Base-by-base conservation (phyloP, 2,329 filamentous ascomycete species). In the Xylariomycetidae sp. region DNA sequence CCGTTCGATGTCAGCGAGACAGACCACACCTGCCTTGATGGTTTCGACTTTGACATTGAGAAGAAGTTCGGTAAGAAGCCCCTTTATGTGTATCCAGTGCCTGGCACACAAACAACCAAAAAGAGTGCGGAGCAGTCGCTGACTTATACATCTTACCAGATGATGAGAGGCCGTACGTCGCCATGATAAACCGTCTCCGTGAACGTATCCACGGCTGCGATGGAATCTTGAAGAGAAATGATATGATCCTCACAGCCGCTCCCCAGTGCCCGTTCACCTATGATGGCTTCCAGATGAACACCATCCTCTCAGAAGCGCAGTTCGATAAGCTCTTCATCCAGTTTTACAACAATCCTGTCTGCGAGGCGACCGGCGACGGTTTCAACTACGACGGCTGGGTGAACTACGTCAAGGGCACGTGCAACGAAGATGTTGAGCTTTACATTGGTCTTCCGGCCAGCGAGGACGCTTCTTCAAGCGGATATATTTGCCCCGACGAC, bases 341-440 rank as follows among this genome's bases (percentile, higher is more conserved):
- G 53, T 72, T 70, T 51, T 71, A 69, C 56, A 69, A 70, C 57
- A 70, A 70, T 48, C 44, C 46, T 1, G 42, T 30, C 14, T 69
- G 65, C 45, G 58, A 63, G 27, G 50, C 56, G 16, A 46, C 52
- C 27, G 29, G 40, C 12, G 38, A 48, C 9, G 41, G 42, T 19
- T 64, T 68, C 54, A 70, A 69, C 55, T 69, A 64, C 41, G 48
- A 64, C 31, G 48, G 49, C 11, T 72, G 68, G 67, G 59, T 52
- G 30, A 25, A 30, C 0, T 53, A 61, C 17, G 35, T 70, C 20
- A 33, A 44, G 4, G 25, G 37, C 4, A 64, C 58, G 23, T 39
- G 54, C 36, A 69, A 61, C 55, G 44, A 58, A 45, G 42, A 54
- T 7, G 61, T 67, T 18, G 67, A 70, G 56, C 49, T 72, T 30